Evolutionary conservation across 768 basidiomycete species (phyloP).

Genomic region (Rhizopogon vulgaris): DNA sequence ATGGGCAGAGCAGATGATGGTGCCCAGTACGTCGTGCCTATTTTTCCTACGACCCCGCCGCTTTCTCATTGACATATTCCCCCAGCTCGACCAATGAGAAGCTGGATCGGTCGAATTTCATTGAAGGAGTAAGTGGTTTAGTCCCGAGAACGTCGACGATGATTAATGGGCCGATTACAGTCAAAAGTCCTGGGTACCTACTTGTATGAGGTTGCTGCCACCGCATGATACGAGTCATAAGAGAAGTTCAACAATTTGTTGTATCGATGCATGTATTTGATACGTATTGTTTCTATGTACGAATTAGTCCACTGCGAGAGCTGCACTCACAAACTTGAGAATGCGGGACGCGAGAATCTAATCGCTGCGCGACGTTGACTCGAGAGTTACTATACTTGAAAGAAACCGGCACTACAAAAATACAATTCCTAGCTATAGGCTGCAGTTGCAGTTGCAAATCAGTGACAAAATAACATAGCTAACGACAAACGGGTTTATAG

Average conservation of each 20-base stretch:
- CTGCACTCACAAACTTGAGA: conserved; percentile 38
- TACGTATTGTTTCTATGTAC: conserved; percentile 38
- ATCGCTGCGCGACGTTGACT: conserved; percentile 45
- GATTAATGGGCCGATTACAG: conserved; percentile 9
- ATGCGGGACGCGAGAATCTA: too few species aligned
- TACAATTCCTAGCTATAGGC: too few species aligned
- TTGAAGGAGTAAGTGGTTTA: conserved; percentile 58
- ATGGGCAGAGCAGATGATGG: conserved; percentile 96
- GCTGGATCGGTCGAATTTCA: conserved; percentile 84
- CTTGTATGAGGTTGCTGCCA: conserved; percentile 24
- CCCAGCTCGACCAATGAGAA: conserved; percentile 90
- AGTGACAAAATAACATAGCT: too few species aligned
- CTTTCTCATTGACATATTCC: background rate
- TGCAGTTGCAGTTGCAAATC: too few species aligned
- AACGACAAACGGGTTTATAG: too few species aligned
- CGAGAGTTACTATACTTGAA: too few species aligned
- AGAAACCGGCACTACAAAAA: too few species aligned
- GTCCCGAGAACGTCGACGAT: background rate
- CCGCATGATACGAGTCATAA: conserved; percentile 7
- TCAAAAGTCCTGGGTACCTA: conserved; percentile 29
- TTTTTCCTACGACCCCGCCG: background rate
- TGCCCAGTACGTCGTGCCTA: conserved; percentile 59
- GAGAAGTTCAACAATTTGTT: background rate
- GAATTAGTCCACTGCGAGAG: conserved; percentile 31
- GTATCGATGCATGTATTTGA: background rate